Evolutionary conservation across 768 basidiomycete genomes (phyloP).

Genomic region (Leccinum obscurum): DNA sequence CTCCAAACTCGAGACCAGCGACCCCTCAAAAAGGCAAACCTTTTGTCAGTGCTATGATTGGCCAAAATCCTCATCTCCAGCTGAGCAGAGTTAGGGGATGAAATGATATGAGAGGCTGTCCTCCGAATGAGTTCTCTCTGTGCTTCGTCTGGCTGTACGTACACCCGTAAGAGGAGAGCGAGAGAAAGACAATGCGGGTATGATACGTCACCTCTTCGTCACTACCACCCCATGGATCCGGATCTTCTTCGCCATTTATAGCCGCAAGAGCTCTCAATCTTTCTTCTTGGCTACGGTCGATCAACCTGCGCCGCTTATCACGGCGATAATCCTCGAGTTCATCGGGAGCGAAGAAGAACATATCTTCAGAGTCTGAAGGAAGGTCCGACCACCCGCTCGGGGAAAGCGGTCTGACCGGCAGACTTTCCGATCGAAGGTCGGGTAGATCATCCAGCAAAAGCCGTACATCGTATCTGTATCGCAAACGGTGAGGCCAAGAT

Average conservation of each 20-base stretch:
- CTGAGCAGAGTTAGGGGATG: constrained; percentile 76
- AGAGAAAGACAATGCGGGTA: not conserved
- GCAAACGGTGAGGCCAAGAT: constrained; percentile 21
- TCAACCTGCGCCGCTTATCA: constrained; percentile 62
- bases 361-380: constrained; percentile 84
- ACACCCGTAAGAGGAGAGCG: constrained; percentile 11
- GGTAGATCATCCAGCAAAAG: constrained; percentile 64
- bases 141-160: constrained; percentile 53
- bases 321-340: constrained; percentile 68
- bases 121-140: constrained; percentile 70
- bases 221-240: constrained; percentile 63
- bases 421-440: not conserved
- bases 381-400: constrained; percentile 80
- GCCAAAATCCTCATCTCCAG: constrained; percentile 88
- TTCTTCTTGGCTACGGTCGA: constrained; percentile 61
- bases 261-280: constrained; percentile 58
- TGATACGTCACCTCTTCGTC: constrained; percentile 62
- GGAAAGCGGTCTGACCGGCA: constrained; percentile 35
- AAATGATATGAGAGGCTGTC: constrained; percentile 66
- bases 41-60: constrained; percentile 74
- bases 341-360: constrained; percentile 69
- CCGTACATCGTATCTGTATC: constrained; percentile 73
- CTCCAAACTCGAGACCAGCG: constrained; percentile 71
- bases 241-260: constrained; percentile 42
- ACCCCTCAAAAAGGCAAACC: constrained; percentile 82